phyloP scores from a whole-genome alignment of 169 alveolate species.

The Eimeria maxima region DNA sequence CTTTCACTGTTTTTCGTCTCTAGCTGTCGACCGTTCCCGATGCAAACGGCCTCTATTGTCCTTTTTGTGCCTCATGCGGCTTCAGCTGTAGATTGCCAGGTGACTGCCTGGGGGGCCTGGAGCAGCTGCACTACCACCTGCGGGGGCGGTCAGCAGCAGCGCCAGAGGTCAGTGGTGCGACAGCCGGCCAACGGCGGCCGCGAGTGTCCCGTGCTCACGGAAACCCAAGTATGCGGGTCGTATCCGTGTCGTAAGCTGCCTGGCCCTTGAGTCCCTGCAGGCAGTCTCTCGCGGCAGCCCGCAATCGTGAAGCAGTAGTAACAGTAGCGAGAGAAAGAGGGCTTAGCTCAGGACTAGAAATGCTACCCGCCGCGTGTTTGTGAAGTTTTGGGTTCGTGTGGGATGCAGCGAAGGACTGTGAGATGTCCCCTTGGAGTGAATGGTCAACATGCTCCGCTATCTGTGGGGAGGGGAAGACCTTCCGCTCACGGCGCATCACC shows the following conservation, averaged over 20 bases:
- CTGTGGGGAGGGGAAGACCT: conserved; percentile 84
- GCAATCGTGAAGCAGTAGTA: not conserved
- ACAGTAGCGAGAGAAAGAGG: not conserved
- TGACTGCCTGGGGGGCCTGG: conserved; percentile 88
- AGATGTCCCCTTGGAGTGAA: conserved; percentile 85
- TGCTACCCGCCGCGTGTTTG: too few species aligned
- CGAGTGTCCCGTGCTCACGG: conserved; percentile 74
- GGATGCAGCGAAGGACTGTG: conserved; percentile 85
- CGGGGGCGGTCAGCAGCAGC: conserved; percentile 86
- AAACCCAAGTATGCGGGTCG: conserved; percentile 80
- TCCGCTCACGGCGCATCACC: conserved; percentile 77
- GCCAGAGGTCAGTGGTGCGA: conserved; percentile 85
- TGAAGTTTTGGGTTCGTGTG: not conserved
- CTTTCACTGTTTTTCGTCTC: not conserved
- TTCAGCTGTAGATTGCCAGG: conserved; percentile 86
- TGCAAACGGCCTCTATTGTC: not conserved
- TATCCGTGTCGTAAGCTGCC: conserved; percentile 79
- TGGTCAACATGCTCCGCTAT: conserved; percentile 86
- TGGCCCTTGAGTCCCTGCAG: not conserved
- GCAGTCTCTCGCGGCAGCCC: not conserved
- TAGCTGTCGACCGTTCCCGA: not conserved
- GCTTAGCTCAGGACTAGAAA: too few species aligned
- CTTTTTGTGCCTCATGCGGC: not conserved
- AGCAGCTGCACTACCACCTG: conserved; percentile 86
- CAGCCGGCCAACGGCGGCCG: conserved; percentile 77